A percentile compares a stretch with the other conserved stretches of the same genome.
Conservation (phyloP, 78 protist genomes). For the Emiliania huxleyi region DNA sequence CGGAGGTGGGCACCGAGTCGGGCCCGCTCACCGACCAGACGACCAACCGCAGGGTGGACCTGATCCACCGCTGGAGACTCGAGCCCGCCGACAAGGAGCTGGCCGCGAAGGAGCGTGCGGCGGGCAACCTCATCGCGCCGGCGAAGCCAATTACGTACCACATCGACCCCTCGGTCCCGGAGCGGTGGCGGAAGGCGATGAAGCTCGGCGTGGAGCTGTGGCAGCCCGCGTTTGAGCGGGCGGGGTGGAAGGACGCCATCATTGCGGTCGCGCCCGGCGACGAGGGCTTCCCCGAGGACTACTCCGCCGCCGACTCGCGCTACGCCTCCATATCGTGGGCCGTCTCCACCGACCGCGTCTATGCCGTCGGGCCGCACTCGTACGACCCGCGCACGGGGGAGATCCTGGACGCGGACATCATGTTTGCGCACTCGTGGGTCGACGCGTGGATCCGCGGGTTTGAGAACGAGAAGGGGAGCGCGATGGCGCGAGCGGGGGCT, state of each 20-base stretch:
- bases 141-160: background rate
- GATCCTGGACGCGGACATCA: constrained; percentile 2
- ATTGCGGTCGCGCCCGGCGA: background rate
- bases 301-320: background rate
- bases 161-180: constrained; percentile 28
- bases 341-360: background rate
- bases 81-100: background rate
- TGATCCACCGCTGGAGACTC: background rate
- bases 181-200: background rate
- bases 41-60: background rate
- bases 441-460: background rate
- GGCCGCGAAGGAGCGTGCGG: background rate
- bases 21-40: background rate
- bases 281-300: background rate
- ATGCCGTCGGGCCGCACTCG: background rate
- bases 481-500: background rate
- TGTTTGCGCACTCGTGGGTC: background rate
- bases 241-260: background rate
- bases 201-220: background rate
- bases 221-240: background rate
- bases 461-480: background rate
- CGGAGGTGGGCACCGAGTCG: background rate
- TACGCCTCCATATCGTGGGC: background rate
- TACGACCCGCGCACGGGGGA: background rate
- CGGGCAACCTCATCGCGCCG: background rate